phyloP scores from a whole-genome alignment of 805 yeast species.

The Lachancea sp. region DNA sequence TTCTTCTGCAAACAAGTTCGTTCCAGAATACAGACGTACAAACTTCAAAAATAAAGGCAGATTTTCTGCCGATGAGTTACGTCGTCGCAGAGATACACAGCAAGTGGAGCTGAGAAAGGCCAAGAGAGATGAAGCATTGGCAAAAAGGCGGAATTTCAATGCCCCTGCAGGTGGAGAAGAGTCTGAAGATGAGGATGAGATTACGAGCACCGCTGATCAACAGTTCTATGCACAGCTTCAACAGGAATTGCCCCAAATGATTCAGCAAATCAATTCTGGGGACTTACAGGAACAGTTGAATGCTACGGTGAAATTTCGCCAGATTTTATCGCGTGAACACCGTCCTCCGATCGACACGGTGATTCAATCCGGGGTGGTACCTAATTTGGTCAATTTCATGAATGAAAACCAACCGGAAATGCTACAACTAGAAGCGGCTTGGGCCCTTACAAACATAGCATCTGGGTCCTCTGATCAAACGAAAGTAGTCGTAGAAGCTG shows the following conservation, averaged over 20 bases:
- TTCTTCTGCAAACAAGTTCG: slow-evolving; percentile 57
- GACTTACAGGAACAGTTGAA: slow-evolving; percentile 75
- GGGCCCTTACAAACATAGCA: slow-evolving; percentile 99
- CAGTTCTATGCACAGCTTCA: slow-evolving; percentile 45
- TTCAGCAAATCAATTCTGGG: slow-evolving; percentile 67
- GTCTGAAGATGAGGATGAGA: slow-evolving; percentile 46
- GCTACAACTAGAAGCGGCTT: slow-evolving; percentile 95
- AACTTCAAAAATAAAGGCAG: slow-evolving; percentile 91
- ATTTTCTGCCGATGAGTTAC: slow-evolving; percentile 90
- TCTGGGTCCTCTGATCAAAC: slow-evolving; percentile 91
- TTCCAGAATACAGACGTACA: slow-evolving; percentile 96
- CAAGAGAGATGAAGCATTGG: slow-evolving; percentile 88
- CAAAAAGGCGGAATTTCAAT: slow-evolving; percentile 82
- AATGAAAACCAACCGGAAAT: slow-evolving; percentile 67
- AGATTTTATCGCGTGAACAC: slow-evolving; percentile 85
- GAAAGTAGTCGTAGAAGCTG: slow-evolving; percentile 80
- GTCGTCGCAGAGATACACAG: slow-evolving; percentile 96
- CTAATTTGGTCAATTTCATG: slow-evolving; percentile 84
- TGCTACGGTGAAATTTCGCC: slow-evolving; percentile 91
- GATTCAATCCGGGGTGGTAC: slow-evolving; percentile 88
- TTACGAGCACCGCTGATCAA: slow-evolving; percentile 34
- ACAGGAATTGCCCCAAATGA: slow-evolving; percentile 76
- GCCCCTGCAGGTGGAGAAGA: slow-evolving; percentile 42
- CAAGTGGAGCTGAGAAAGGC: slow-evolving; percentile 95
- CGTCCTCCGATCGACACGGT: slow-evolving; percentile 95